A percentile compares a stretch with the other conserved stretches of the same genome.
These are phyloP conservation scores for Skeletonema tropicum DNA, from an alignment of 108 stramenopile genomes.

Conservation along the genomic window DNA sequence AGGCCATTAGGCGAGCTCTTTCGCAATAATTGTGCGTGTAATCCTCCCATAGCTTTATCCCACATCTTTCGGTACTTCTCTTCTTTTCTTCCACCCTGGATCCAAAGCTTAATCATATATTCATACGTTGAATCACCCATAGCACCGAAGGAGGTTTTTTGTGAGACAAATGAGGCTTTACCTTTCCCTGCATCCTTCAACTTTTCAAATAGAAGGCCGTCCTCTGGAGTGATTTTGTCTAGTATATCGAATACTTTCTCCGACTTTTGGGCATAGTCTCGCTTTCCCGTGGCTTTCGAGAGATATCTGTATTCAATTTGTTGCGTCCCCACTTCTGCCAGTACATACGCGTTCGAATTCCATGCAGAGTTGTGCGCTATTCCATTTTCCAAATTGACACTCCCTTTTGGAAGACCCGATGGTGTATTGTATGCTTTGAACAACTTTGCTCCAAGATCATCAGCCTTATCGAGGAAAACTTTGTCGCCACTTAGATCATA, in stretches of 20 bases:
- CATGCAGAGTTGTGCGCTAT: slow-evolving; percentile 51
- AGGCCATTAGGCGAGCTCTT: slow-evolving; percentile 74
- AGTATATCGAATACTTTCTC: slow-evolving; percentile 77
- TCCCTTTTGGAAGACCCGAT: slow-evolving; percentile 68
- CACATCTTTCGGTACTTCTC: slow-evolving; percentile 83
- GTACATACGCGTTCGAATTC: slow-evolving; percentile 50
- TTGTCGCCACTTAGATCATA: slow-evolving; percentile 83
- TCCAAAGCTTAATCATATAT: slow-evolving; percentile 96
- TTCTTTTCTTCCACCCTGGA: slow-evolving; percentile 86
- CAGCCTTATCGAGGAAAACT: slow-evolving; percentile 75
- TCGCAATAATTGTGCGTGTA: slow-evolving; percentile 75
- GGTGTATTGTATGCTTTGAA: slow-evolving; percentile 68
- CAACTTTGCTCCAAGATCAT: slow-evolving; percentile 72
- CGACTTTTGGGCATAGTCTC: slow-evolving; percentile 69
- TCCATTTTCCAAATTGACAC: slow-evolving; percentile 59
- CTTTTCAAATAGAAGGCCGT: slow-evolving; percentile 62
- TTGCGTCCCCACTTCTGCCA: slow-evolving; percentile 89
- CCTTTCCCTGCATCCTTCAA: slow-evolving; percentile 25
- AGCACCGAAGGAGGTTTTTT: slow-evolving; percentile 76
- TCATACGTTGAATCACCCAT: slow-evolving; percentile 88
- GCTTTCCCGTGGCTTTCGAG: slow-evolving; percentile 64
- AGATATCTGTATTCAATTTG: slow-evolving; percentile 94
- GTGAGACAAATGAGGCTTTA: slow-evolving; percentile 55
- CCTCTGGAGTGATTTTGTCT: slow-evolving; percentile 52
- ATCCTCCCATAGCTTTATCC: slow-evolving; percentile 88